Percentiles rank a stretch among this genome's conserved stretches.
Conservation (phyloP, 108 stramenopile species). For the Mayamaea pseudoterrestris region DNA sequence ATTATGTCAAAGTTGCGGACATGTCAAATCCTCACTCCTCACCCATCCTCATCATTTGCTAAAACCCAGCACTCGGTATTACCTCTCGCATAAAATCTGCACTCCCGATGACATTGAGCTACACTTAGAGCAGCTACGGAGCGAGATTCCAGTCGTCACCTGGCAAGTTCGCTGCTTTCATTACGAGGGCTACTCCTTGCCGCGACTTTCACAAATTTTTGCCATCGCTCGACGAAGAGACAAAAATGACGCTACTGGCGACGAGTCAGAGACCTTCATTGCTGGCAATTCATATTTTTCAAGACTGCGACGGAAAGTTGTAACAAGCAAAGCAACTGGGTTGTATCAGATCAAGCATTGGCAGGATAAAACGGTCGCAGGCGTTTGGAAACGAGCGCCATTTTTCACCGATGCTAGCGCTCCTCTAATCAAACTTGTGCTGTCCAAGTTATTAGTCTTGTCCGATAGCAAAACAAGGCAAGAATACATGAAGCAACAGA, state of each 20-base stretch:
- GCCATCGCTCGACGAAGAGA: neutral
- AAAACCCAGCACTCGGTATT: slow-evolving; percentile 57
- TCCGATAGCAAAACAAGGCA: slow-evolving; percentile 42
- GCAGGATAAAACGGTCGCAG: slow-evolving; percentile 51
- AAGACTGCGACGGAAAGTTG: slow-evolving; percentile 41
- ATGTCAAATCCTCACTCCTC: no score
- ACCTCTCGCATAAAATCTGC: slow-evolving; percentile 50
- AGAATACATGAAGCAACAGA: slow-evolving; percentile 81
- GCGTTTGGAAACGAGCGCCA: slow-evolving; percentile 64
- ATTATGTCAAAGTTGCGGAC: no score
- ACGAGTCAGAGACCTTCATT: no score
- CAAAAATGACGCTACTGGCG: neutral
- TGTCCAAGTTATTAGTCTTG: slow-evolving; percentile 59
- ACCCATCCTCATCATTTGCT: no score
- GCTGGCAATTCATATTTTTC: neutral
- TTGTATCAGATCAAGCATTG: slow-evolving; percentile 35
- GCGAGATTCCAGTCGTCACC: slow-evolving; percentile 35
- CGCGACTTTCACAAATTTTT: neutral
- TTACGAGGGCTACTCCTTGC: slow-evolving; percentile 26
- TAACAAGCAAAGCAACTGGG: slow-evolving; percentile 46
- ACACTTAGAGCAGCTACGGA: slow-evolving; percentile 45
- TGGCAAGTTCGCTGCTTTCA: slow-evolving; percentile 80
- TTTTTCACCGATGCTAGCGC: slow-evolving; percentile 21
- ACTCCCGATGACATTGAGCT: slow-evolving; percentile 46
- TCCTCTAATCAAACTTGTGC: slow-evolving; percentile 60